phyloP scores from a whole-genome alignment of 306 rosid genomes.

The Carpinus viminea region DNA sequence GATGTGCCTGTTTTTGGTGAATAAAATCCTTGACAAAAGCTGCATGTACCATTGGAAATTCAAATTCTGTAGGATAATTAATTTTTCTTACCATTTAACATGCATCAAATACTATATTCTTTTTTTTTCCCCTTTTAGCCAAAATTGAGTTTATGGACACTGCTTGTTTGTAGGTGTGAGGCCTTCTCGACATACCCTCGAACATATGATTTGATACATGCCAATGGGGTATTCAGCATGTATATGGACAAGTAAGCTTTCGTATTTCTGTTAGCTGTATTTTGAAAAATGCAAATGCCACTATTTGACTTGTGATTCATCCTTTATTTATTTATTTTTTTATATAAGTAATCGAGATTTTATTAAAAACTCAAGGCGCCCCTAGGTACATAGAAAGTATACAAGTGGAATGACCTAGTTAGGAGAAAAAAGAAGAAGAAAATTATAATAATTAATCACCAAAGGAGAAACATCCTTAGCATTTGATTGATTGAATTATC shows the following conservation, averaged over 20 bases:
- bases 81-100: not conserved
- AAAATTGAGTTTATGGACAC: constrained; percentile 7
- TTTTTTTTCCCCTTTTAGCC: not conserved
- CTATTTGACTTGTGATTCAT: not conserved
- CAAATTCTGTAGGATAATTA: not conserved
- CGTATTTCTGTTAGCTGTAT: not conserved
- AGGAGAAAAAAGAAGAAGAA: too few species aligned
- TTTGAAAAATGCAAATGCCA: not conserved
- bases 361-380: too few species aligned
- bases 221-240: constrained; percentile 46
- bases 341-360: too few species aligned
- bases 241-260: constrained; percentile 49
- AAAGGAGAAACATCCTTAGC: too few species aligned
- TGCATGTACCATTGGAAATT: not conserved
- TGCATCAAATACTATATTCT: not conserved
- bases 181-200: constrained; percentile 61
- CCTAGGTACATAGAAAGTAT: too few species aligned
- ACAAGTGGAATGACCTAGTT: too few species aligned
- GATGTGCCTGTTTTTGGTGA: not conserved
- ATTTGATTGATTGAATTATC: not conserved
- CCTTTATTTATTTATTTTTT: not conserved
- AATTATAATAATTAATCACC: too few species aligned
- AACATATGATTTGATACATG: constrained; percentile 63
- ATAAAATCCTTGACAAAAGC: not conserved
- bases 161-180: constrained; percentile 51